Conservation (phyloP, 192 early-diverging fungal species). For the Coemansia sp. region DNA sequence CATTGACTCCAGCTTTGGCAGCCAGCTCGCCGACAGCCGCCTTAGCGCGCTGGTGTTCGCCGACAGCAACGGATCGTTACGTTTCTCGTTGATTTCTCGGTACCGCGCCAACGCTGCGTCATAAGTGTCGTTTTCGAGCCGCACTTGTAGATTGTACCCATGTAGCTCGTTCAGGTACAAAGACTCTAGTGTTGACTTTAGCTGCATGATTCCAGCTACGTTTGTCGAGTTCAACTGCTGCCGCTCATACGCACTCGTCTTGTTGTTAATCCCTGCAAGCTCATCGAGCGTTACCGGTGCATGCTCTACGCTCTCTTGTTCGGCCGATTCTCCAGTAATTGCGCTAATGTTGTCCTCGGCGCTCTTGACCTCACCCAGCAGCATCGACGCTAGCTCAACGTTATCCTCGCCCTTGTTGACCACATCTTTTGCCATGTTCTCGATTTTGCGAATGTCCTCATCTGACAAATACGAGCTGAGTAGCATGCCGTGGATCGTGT, state of each 20-base stretch:
- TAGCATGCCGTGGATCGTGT: slow-evolving; percentile 43
- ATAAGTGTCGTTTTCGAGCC: slow-evolving; percentile 80
- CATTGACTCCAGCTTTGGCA: slow-evolving; percentile 63
- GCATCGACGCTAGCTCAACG: slow-evolving; percentile 25
- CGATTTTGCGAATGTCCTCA: slow-evolving; percentile 46
- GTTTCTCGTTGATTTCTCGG: slow-evolving; percentile 58
- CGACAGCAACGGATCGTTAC: slow-evolving; percentile 59
- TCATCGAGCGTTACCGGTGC: not conserved
- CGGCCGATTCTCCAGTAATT: slow-evolving; percentile 10
- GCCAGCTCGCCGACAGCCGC: slow-evolving; percentile 71
- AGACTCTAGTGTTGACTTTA: slow-evolving; percentile 68
- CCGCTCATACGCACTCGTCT: not conserved
- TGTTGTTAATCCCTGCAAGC: not conserved
- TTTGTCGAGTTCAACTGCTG: slow-evolving; percentile 49
- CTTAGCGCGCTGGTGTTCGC: slow-evolving; percentile 58
- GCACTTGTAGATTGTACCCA: slow-evolving; percentile 72
- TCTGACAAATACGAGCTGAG: slow-evolving; percentile 53
- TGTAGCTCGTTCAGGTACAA: slow-evolving; percentile 57
- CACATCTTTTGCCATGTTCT: slow-evolving; percentile 41
- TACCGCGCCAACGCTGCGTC: slow-evolving; percentile 70
- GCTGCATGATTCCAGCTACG: slow-evolving; percentile 73
- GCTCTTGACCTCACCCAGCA: slow-evolving; percentile 31
- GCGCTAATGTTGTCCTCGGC: slow-evolving; percentile 33
- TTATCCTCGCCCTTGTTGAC: slow-evolving; percentile 23
- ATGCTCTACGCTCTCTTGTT: not conserved